Evolutionary conservation across 805 yeast species (phyloP), one percentile per base, ranked within the genome.

Genomic region (Candida patagonica): DNA sequence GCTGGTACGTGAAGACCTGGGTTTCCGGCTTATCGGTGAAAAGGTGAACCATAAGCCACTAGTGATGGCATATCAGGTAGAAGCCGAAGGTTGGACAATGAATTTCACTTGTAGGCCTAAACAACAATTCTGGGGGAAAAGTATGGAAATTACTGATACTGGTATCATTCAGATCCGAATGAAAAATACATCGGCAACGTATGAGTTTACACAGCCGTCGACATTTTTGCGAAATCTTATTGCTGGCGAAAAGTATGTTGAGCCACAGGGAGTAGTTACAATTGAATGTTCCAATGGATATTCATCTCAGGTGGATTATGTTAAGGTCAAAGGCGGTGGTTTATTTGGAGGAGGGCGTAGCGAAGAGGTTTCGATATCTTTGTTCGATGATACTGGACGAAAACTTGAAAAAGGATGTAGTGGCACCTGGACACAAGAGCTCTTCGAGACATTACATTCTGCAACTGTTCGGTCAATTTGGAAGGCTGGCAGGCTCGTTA

Each of bases 91-190:
- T 19, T 92, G 97, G 97, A 52, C 62, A 1, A 43, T 54, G 15
- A 55, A 55, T 17, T 63, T 57, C 48, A 55, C 63, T 4, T 59
- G 70, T n/a, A 48, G 63, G 26, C 69, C 70, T 2, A 75, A 73
- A 37, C 96, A 88, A 52, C 86, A 87, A 57, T 84, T 85, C 53
- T 89, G 96, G 94, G 96, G 97, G 37, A 92, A 89, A 62, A 78
- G 88, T 21, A 77, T 84, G 6, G 97, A 92, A 57, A 64, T 92
- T 42, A 72, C 73, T 35, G 84, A 85, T 48, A 75, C 71, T 32
- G 98, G 98, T 27, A 66, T 66, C 10, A 65, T 81, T 3, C 71
- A 68, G 33, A 64, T 92, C 27, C 66, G 67, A 2, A 65, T 79
- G 33, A 72, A 73, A 42, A 52, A 65, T 2, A 69, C 79, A 0